A percentile compares a stretch with the other conserved stretches of the same genome.
These are phyloP conservation scores for Curvularia verruculosa DNA, from an alignment of 2,329 filamentous ascomycete genomes.

Conservation along the genomic window DNA sequence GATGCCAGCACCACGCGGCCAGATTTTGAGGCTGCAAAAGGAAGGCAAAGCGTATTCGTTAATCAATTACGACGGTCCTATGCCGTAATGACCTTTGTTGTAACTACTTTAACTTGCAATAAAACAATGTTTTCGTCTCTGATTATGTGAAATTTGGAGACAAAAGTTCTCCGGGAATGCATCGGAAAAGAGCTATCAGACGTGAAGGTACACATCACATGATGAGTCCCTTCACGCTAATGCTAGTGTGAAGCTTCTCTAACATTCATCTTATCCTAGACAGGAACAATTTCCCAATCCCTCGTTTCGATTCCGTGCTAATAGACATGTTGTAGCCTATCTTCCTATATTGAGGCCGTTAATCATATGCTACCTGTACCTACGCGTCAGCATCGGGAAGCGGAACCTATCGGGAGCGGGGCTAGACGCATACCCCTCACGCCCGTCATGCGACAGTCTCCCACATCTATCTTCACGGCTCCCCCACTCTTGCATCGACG, in stretches of 20 bases:
- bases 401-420: slow-evolving; percentile 4
- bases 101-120: no score
- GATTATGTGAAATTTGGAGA: neutral
- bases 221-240: neutral
- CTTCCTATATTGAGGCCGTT: neutral
- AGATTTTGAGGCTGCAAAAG: slow-evolving; percentile 57
- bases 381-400: slow-evolving; percentile 10
- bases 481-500: slow-evolving; percentile 33
- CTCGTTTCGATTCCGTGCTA: neutral
- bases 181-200: neutral
- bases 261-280: neutral
- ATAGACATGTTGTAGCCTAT: neutral
- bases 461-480: slow-evolving; percentile 1
- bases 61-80: slow-evolving; percentile 29
- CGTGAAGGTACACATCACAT: neutral
- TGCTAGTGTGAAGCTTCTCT: neutral
- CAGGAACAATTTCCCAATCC: neutral
- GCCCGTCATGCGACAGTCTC: neutral
- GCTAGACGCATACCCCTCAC: slow-evolving; percentile 15
- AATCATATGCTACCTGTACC: neutral
- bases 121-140: no score
- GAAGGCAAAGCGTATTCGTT: slow-evolving; percentile 37
- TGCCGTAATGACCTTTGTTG: slow-evolving; percentile 7
- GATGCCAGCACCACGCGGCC: slow-evolving; percentile 63
- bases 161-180: neutral